Base-by-base conservation (phyloP, 192 early-diverging fungal species). In the Coemansia sp. region DNA sequence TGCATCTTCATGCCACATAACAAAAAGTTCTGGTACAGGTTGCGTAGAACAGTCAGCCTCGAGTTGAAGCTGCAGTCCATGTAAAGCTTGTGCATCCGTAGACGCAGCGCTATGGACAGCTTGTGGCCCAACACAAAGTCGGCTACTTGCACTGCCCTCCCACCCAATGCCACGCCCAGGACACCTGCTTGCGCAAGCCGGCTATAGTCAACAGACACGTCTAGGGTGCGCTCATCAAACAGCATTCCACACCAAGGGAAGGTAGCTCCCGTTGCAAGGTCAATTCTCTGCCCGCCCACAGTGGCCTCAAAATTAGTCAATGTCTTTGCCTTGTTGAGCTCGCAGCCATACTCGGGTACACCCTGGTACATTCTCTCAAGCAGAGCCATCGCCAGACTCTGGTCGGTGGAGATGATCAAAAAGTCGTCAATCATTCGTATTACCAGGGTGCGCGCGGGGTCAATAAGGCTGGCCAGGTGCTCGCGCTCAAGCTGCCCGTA, bases 401-500 rank as follows among this genome's bases (percentile, higher is more conserved):
- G 58, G 29, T 61, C 45, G n/a, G 75, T 68, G 7, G 89, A 88
- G 8, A 97, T 66, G 38, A 86, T 80, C 22, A 97, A 61, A 76
- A 93, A 93, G 51, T 95, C 92, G 59, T 95, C 92, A 2, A 90
- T 83, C 22, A 86, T 79, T 5, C 90, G 83, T 58, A 95, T 52
- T 14, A 95, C 39, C 1, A 89, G 70, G 71, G 86, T 80, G 11
- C 34, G 31, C 22, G 77, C 40, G 9, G 65, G 60, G 14, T 71
- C 55, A 5, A 70, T 46, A 10, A 83, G 10, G 19, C 79, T 67
- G 0, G 46, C 27, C 26, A 92, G 66, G 10, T 81, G 57, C 26
- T 73, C 65, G 8, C 56, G 58, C 68, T 91, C 90, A 72, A 94
- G 63, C 45, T 86, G 81, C 1, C 83, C 86, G 43, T 91, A 92